These are phyloP conservation scores for Nicotiana paniculata DNA, from an alignment of 257 asterid species.

Conservation along the genomic window DNA sequence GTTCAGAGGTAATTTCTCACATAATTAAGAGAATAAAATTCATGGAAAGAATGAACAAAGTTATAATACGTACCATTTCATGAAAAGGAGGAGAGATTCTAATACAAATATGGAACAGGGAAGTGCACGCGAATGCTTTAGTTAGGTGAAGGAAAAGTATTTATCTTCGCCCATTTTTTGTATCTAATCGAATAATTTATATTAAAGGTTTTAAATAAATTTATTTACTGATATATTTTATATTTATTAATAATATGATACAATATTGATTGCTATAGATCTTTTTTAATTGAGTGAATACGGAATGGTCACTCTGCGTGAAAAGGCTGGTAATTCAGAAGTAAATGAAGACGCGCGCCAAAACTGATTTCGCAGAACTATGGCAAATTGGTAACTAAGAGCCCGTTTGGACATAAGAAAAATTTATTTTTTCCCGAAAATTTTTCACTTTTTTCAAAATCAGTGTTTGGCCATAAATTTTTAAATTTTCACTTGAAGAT, in stretches of 20 bases:
- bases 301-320: no score
- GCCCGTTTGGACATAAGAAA: no score
- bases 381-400: neutral
- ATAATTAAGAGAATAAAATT: neutral
- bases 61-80: neutral
- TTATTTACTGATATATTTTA: neutral
- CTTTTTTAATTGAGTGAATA: neutral
- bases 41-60: neutral
- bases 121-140: neutral
- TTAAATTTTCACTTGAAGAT: no score
- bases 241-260: neutral
- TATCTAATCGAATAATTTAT: neutral
- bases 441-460: no score
- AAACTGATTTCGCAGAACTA: neutral
- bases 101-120: neutral
- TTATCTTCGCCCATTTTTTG: neutral
- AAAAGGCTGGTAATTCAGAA: neutral
- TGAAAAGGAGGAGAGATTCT: conserved; percentile 11
- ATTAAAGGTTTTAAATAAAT: neutral
- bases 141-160: neutral
- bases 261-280: neutral
- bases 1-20: neutral
- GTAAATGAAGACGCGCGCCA: neutral
- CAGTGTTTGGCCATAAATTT: no score
- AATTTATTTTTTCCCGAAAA: no score